Base-by-base conservation (phyloP, 208 protist genomes). In the Leishmania aethiopica region DNA sequence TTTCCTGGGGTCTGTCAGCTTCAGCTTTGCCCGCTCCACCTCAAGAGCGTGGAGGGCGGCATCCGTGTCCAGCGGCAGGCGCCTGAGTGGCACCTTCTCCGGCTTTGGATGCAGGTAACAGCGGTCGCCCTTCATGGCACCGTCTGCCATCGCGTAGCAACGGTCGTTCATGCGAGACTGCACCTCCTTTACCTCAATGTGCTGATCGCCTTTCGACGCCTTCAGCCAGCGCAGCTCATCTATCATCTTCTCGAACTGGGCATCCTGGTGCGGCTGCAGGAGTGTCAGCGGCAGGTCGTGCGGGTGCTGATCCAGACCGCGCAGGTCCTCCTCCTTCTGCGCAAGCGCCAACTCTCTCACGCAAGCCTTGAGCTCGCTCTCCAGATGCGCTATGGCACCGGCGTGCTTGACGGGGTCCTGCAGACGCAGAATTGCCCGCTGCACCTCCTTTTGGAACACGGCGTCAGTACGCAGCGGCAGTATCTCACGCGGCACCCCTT, bases 311-410 rank as follows among this genome's bases (percentile, higher is more conserved):
- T 92, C 80, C 71, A 96, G 77, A 15, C 85, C 90, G 19, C 76
- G 59, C 55, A 95, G 75, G 64, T 95, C 92, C 57, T 94, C 88
- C 49, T 84, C 64, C 45, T 93, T 91, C 72, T 94, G 90, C 62
- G 75, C 85, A 47, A 77, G 62, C 28, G 93, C 93, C 66, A 96
- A 79, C 82, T 92, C 88, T 75, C 89, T 87, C 6, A 88, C 92
- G 19, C 90, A 90, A 37, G 79, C 83, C 83, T 95, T 96, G 10
- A 96, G 84, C 74, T 89, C 76, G 55, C 93, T 88, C 86, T 96
- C 93, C 11, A 96, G 85, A 47, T 87, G 77, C 59, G 77, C 77
- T 49, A 96, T 85, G 5, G 73, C 72, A 55, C 45, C 79, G 11
- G 79, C 79, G 70, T 96, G 90, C 55, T 59, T 84, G n/a, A 25